Conservation (phyloP, 345 rosid species). For the Pistacia vera region DNA sequence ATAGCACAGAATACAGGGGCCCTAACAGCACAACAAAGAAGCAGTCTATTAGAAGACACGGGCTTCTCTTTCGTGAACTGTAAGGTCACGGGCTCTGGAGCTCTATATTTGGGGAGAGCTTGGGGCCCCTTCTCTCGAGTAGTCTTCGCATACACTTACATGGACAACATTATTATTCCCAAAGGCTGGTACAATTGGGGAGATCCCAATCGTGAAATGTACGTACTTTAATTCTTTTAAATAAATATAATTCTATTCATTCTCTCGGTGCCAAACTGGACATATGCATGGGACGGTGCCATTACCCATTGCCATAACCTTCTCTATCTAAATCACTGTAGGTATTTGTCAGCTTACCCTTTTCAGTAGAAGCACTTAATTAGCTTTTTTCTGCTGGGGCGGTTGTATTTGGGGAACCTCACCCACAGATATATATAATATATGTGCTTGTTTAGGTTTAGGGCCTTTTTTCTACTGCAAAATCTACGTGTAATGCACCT, state of each 20-base stretch:
- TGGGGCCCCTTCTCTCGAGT: slow-evolving; percentile 99
- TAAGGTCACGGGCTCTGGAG: slow-evolving; percentile 97
- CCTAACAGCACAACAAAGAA: slow-evolving; percentile 76
- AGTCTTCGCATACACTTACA: slow-evolving; percentile 90
- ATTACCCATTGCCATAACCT: neutral
- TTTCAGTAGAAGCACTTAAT: slow-evolving; percentile 1
- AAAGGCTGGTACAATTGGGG: slow-evolving; percentile 99
- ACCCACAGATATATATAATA: neutral
- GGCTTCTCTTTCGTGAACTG: slow-evolving; percentile 96
- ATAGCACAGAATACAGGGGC: slow-evolving; percentile 73
- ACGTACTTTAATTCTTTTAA: neutral
- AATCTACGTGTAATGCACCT: slow-evolving; percentile 47
- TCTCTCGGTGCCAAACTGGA: neutral
- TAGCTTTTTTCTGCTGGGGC: neutral
- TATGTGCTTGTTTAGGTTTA: neutral
- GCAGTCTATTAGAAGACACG: slow-evolving; percentile 85
- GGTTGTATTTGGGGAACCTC: neutral
- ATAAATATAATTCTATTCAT: no score
- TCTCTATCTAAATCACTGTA: neutral
- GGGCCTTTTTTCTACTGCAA: slow-evolving; percentile 18
- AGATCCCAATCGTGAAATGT: slow-evolving; percentile 90
- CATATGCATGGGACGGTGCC: slow-evolving; percentile 22
- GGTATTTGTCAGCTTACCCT: slow-evolving; percentile 17
- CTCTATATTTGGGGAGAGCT: slow-evolving; percentile 87
- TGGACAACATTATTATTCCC: slow-evolving; percentile 94